Evolutionary conservation across 73 alveolate genomes (phyloP).

Genomic region (Symbiodinium pilosum): DNA sequence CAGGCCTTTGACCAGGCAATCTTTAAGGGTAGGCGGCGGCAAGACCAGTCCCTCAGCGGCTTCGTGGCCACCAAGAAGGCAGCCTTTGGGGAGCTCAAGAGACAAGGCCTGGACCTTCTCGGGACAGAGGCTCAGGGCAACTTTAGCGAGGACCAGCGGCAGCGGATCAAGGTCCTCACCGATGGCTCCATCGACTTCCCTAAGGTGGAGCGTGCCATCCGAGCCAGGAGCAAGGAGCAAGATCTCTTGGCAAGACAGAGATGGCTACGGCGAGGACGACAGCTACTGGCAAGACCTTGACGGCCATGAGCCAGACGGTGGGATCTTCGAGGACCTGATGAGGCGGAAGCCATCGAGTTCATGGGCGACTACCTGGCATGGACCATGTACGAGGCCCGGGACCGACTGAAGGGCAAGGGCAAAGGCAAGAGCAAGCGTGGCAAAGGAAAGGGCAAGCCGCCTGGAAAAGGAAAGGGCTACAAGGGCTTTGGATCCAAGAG

Average conservation of each 20-base stretch:
- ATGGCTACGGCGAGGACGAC: no score
- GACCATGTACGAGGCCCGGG: neutral
- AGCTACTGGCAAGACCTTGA: neutral
- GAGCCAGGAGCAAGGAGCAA: no score
- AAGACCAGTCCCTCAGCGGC: neutral
- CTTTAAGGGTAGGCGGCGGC: no score
- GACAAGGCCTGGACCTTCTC: neutral
- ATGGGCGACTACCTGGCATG: neutral
- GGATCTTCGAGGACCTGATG: neutral
- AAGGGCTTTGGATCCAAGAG: no score
- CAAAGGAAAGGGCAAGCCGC: neutral
- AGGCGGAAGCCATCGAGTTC: neutral
- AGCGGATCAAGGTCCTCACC: conserved; percentile 29
- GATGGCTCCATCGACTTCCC: conserved; percentile 26
- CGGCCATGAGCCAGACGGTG: neutral
- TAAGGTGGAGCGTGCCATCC: conserved; percentile 11
- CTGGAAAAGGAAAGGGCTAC: neutral
- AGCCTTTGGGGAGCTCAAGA: neutral
- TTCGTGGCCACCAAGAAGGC: neutral
- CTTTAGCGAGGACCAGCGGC: conserved; percentile 27
- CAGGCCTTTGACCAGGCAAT: no score
- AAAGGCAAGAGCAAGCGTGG: neutral
- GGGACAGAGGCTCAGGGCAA: neutral
- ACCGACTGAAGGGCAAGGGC: neutral
- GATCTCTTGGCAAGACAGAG: no score